Evolutionary conservation across 441 rosid species (phyloP).

Genomic region (Codiaeum variegatum): DNA sequence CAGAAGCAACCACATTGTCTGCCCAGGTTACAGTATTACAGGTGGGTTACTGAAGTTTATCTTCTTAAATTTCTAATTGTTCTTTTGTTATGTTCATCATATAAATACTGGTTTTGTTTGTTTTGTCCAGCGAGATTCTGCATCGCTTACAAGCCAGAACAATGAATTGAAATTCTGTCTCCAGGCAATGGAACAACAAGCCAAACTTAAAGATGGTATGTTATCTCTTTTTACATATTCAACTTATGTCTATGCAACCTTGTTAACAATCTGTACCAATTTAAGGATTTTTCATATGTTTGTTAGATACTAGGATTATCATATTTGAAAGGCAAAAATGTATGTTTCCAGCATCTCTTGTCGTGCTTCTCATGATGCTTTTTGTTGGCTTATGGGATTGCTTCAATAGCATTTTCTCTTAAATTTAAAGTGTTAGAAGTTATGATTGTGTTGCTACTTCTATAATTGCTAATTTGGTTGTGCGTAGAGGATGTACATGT

Average conservation of each 20-base stretch:
- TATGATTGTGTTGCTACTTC: not conserved
- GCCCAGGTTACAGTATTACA: slow-evolving; percentile 90
- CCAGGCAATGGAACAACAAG: slow-evolving; percentile 94
- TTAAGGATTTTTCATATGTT: not conserved
- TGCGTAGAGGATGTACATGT: not conserved
- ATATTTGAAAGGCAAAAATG: not conserved
- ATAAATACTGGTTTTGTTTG: not conserved
- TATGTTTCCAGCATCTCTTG: not conserved
- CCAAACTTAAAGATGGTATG: slow-evolving; percentile 83
- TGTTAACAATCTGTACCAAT: not conserved
- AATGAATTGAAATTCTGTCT: slow-evolving; percentile 90
- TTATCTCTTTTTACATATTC: not conserved
- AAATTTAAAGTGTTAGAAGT: not conserved
- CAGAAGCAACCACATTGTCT: slow-evolving; percentile 92
- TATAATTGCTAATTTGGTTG: not conserved
- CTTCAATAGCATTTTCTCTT: not conserved
- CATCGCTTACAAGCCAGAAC: slow-evolving; percentile 80
- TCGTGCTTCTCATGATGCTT: not conserved
- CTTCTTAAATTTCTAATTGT: not conserved
- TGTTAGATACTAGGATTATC: not conserved
- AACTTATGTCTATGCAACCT: not conserved
- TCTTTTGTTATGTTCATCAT: not conserved
- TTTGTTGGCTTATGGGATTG: not conserved
- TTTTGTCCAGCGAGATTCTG: slow-evolving; percentile 69
- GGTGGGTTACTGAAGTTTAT: slow-evolving; percentile 35